Evolutionary conservation across 768 basidiomycete species (phyloP).

Genomic region (Boletus rex-veris): DNA sequence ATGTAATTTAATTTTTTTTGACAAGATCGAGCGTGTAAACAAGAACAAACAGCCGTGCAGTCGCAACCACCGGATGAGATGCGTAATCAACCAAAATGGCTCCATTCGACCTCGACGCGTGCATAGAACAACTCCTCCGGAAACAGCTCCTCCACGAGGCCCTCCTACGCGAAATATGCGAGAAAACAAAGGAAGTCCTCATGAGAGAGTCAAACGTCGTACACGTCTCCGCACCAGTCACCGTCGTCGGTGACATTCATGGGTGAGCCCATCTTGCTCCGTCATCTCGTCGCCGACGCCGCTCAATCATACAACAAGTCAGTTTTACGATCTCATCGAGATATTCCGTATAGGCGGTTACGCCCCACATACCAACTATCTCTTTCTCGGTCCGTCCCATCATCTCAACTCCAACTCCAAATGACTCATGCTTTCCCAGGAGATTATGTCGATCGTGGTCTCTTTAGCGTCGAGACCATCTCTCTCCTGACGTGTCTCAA

Average conservation of each 20-base stretch:
- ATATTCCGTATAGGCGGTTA: conserved; percentile 99
- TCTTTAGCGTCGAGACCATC: conserved; percentile 98
- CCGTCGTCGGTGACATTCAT: conserved; percentile 98
- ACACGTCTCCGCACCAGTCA: conserved; percentile 93
- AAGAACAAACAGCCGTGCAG: conserved; percentile 15
- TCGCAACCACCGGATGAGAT: conserved; percentile 4
- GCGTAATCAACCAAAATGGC: conserved; percentile 23
- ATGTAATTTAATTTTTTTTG: conserved; percentile 8
- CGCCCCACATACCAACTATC: conserved; percentile 95
- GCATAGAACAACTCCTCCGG: conserved; percentile 83
- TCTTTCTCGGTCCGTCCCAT: conserved; percentile 82
- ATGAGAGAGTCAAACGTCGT: conserved; percentile 99
- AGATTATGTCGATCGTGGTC: conserved; percentile 96
- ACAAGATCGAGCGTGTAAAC: conserved; percentile 11
- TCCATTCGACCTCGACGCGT: conserved; percentile 95
- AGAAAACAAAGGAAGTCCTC: conserved; percentile 98
- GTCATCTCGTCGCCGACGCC: conserved; percentile 15
- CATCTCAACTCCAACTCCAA: background rate
- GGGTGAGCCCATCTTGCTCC: conserved; percentile 60
- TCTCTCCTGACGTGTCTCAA: conserved; percentile 96
- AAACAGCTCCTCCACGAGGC: conserved; percentile 96
- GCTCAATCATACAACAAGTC: conserved; percentile 56
- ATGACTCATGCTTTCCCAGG: conserved; percentile 45
- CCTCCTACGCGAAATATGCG: conserved; percentile 95
- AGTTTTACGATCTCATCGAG: conserved; percentile 99